phyloP scores from a whole-genome alignment of 257 asterid genomes.

The Ehretia macrophylla region DNA sequence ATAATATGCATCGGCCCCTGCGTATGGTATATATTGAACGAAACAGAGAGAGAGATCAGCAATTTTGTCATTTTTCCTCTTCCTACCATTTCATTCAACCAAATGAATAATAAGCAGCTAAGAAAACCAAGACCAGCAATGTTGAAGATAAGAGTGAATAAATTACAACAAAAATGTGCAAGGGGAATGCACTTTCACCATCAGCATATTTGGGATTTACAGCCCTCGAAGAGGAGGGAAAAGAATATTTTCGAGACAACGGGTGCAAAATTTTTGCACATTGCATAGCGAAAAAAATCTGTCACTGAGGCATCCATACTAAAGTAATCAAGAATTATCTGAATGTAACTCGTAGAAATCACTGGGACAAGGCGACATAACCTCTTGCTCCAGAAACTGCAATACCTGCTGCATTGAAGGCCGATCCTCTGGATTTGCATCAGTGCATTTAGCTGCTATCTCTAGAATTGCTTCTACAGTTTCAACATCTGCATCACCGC shows the following conservation, averaged over 20 bases:
- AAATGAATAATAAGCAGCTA: too few species aligned
- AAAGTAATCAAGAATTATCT: conserved; percentile 45
- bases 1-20: too few species aligned
- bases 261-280: not conserved
- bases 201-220: conserved; percentile 2
- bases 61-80: too few species aligned
- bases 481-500: conserved; percentile 68
- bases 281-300: not conserved
- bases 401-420: conserved; percentile 88
- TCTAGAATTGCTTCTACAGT: conserved; percentile 82
- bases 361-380: conserved; percentile 80
- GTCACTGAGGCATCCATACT: not conserved
- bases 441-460: conserved; percentile 83
- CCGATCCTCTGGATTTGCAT: conserved; percentile 75
- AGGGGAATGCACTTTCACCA: conserved; percentile 4
- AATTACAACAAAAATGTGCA: not conserved
- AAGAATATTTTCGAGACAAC: not conserved
- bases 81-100: too few species aligned
- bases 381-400: conserved; percentile 90
- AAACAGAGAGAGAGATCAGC: too few species aligned
- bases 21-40: too few species aligned
- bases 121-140: too few species aligned
- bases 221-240: not conserved
- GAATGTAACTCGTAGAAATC: conserved; percentile 86
- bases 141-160: not conserved